A percentile compares a stretch with the other conserved stretches of the same genome.
Conservation (phyloP, 169 alveolate genomes). For the Eimeria brunetti region DNA sequence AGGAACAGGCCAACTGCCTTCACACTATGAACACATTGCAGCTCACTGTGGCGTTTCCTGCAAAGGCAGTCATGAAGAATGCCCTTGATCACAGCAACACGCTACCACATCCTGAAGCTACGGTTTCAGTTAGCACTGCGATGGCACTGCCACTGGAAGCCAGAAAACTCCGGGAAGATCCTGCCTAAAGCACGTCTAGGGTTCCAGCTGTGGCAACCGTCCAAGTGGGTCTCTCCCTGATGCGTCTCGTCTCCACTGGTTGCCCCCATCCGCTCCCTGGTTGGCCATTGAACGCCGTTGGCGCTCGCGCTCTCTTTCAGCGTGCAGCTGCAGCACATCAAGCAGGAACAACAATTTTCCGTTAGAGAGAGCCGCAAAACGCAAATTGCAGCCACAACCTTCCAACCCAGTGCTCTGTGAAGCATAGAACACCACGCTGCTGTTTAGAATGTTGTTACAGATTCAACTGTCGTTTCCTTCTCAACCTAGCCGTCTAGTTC, state of each 20-base stretch:
- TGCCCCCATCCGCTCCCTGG: constrained; percentile 62
- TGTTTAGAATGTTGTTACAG: neutral
- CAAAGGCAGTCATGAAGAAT: constrained; percentile 46
- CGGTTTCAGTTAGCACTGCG: constrained; percentile 68
- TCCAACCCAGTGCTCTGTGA: neutral
- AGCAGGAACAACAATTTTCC: neutral
- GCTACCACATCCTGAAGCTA: constrained; percentile 57
- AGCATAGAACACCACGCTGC: constrained; percentile 13
- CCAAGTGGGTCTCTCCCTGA: constrained; percentile 76
- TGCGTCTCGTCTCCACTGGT: constrained; percentile 67
- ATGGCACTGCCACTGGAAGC: constrained; percentile 73
- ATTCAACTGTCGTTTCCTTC: constrained; percentile 21
- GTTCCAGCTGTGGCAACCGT: constrained; percentile 64
- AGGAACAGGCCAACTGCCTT: neutral
- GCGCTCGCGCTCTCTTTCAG: constrained; percentile 71
- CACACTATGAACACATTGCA: constrained; percentile 46
- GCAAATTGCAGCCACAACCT: neutral
- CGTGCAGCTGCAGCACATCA: constrained; percentile 50
- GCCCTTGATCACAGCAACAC: constrained; percentile 40
- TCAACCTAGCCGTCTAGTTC: constrained; percentile 33
- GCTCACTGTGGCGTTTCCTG: constrained; percentile 60
- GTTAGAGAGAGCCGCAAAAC: neutral
- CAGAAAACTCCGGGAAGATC: constrained; percentile 22
- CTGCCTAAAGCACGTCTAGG: constrained; percentile 17
- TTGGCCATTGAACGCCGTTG: constrained; percentile 60